A percentile compares a stretch with the other conserved stretches of the same genome.
phyloP scores from a whole-genome alignment of 441 rosid genomes.

The Arabidopsis hybrid region DNA sequence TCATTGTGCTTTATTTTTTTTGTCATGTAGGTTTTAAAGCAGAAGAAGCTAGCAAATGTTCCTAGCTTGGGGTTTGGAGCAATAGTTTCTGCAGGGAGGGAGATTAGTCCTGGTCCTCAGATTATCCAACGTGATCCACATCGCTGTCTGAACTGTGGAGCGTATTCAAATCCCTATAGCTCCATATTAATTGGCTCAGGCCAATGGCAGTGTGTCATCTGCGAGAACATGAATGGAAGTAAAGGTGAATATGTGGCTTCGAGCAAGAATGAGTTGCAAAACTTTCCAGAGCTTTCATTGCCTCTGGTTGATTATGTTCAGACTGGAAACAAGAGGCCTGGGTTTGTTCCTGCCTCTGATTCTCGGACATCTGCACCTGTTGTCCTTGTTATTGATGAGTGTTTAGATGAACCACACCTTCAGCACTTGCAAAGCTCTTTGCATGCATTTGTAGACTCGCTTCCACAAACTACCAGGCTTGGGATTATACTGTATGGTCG shows the following conservation, averaged over 20 bases:
- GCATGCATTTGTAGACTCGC: conserved; percentile 92
- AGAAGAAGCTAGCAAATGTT: conserved; percentile 86
- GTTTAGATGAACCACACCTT: conserved; percentile 95
- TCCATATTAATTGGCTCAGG: conserved; percentile 88
- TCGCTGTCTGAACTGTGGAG: conserved; percentile 92
- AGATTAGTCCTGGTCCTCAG: conserved; percentile 79
- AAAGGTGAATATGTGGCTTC: conserved; percentile 88
- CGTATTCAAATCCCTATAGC: conserved; percentile 84
- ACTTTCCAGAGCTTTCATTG: conserved; percentile 77
- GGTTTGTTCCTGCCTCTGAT: conserved; percentile 91
- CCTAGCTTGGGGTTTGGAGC: conserved; percentile 96
- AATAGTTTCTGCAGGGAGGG: conserved; percentile 89
- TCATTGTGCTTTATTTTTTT: background rate
- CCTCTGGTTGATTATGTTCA: conserved; percentile 86
- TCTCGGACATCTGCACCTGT: conserved; percentile 85
- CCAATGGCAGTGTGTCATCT: conserved; percentile 95
- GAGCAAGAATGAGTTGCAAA: conserved; percentile 72
- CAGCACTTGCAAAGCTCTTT: conserved; percentile 95
- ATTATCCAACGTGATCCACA: conserved; percentile 84
- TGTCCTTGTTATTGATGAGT: conserved; percentile 90
- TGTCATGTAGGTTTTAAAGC: conserved; percentile 71
- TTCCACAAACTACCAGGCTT: conserved; percentile 76
- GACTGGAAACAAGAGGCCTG: conserved; percentile 84
- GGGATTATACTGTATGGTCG: conserved; percentile 89
- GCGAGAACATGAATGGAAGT: conserved; percentile 76